These are phyloP conservation scores for Obba rivulosa DNA, from an alignment of 768 basidiomycete genomes.

Conservation along the genomic window DNA sequence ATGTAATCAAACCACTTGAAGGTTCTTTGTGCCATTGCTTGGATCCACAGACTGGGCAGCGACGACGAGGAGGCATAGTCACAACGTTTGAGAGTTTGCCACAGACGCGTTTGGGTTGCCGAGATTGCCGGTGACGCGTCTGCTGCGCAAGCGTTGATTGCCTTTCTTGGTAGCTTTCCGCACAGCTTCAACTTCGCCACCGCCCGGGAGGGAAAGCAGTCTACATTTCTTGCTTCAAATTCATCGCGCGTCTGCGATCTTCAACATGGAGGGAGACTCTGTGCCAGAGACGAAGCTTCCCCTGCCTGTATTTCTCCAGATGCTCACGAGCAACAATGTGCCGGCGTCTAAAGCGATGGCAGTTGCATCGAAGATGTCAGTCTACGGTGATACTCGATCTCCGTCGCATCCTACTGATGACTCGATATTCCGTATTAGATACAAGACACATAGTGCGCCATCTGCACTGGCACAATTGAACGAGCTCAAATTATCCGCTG, in stretches of 20 bases:
- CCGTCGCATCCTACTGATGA: background rate
- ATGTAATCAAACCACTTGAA: slow-evolving; percentile 74
- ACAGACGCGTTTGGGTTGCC: too few relatives aligned
- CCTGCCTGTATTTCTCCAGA: slow-evolving; percentile 61
- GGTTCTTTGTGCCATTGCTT: slow-evolving; percentile 85
- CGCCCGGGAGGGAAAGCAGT: too few relatives aligned
- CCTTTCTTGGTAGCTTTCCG: slow-evolving; percentile 7
- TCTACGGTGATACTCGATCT: slow-evolving; percentile 1
- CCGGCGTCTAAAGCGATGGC: slow-evolving; percentile 63
- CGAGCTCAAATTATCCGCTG: slow-evolving; percentile 49
- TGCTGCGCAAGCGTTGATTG: slow-evolving; percentile 6
- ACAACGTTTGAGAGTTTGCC: too few relatives aligned
- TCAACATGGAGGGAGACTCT: background rate
- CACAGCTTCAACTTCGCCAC: too few relatives aligned
- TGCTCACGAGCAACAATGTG: slow-evolving; percentile 53
- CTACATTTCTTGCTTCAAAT: too few relatives aligned
- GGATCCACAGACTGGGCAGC: slow-evolving; percentile 78
- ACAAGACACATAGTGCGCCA: slow-evolving; percentile 64
- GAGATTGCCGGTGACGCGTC: too few relatives aligned
- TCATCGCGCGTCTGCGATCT: too few relatives aligned
- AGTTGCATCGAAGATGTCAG: slow-evolving; percentile 65
- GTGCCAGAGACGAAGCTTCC: slow-evolving; percentile 39
- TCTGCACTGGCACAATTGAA: slow-evolving; percentile 51
- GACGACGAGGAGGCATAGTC: slow-evolving; percentile 54
- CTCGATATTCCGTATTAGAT: slow-evolving; percentile 36